These are phyloP conservation scores for Heimioporus sp. DNA, from an alignment of 768 basidiomycete genomes.

Conservation along the genomic window DNA sequence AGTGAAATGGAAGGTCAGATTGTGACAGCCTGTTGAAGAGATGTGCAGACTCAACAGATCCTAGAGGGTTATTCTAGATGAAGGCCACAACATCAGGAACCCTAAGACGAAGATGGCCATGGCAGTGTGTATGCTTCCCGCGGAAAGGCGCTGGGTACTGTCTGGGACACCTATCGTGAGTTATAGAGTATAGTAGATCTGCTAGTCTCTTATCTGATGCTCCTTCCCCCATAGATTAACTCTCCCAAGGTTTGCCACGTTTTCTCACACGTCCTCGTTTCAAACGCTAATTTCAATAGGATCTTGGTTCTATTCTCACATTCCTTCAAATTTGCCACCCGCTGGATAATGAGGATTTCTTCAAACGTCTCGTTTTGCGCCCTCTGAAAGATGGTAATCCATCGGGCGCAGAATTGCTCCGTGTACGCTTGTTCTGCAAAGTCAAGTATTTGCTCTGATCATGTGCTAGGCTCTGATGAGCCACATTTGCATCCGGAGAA, in stretches of 20 bases:
- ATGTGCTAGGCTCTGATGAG: constrained; percentile 65
- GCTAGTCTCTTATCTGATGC: neutral
- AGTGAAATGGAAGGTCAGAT: constrained; percentile 75
- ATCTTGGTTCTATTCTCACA: constrained; percentile 81
- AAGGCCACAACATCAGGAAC: constrained; percentile 87
- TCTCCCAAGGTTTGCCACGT: constrained; percentile 55
- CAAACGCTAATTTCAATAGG: constrained; percentile 40
- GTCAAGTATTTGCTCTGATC: constrained; percentile 1
- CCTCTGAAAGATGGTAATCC: constrained; percentile 72
- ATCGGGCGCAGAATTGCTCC: constrained; percentile 65
- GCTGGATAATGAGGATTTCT: constrained; percentile 80
- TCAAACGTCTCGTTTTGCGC: constrained; percentile 73
- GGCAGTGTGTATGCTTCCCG: constrained; percentile 59
- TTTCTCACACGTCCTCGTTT: neutral
- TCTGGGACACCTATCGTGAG: constrained; percentile 89
- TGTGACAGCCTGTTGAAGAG: neutral
- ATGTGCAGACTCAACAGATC: neutral
- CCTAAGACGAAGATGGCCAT: constrained; percentile 81
- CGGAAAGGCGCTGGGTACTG: constrained; percentile 76
- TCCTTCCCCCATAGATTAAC: constrained; percentile 54
- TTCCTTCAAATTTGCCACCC: constrained; percentile 87
- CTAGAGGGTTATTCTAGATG: constrained; percentile 80
- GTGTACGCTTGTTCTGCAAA: constrained; percentile 40
- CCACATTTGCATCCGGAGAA: constrained; percentile 75
- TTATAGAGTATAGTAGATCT: constrained; percentile 2